These are phyloP conservation scores for Flaveria floridana DNA, from an alignment of 140 eudicot genomes.

Conservation along the genomic window DNA sequence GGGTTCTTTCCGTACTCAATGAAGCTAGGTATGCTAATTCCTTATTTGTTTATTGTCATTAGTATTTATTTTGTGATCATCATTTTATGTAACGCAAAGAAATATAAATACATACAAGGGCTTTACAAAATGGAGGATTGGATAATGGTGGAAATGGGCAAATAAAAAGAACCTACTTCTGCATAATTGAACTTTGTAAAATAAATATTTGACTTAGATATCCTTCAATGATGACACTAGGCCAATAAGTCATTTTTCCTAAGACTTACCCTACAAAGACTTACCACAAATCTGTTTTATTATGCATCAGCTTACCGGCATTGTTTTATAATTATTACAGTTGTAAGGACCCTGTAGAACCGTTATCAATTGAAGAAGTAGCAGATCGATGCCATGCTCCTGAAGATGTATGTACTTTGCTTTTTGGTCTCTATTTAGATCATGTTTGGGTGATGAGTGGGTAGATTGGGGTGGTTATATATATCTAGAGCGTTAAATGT, in stretches of 20 bases:
- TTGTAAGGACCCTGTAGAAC: slow-evolving; percentile 94
- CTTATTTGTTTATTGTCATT: background rate
- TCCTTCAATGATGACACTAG: background rate
- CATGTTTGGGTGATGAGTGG: background rate
- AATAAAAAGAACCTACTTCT: background rate
- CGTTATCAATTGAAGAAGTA: slow-evolving; percentile 79
- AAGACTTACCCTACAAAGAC: background rate
- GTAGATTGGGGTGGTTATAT: background rate
- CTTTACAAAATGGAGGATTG: background rate
- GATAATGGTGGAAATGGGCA: background rate
- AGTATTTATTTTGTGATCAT: background rate
- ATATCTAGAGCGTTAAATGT: background rate
- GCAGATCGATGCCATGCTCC: slow-evolving; percentile 89
- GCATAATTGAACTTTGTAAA: background rate
- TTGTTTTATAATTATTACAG: slow-evolving; percentile 40
- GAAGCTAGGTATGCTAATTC: slow-evolving; percentile 68
- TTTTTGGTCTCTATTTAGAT: background rate
- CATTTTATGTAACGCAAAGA: background rate
- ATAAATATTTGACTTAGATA: background rate
- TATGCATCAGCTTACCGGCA: background rate
- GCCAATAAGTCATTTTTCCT: background rate
- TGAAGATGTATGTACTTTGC: slow-evolving; percentile 54
- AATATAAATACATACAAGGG: background rate
- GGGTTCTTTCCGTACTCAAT: slow-evolving; percentile 84
- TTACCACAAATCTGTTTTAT: background rate